These are phyloP conservation scores for Candolleomyces aberdarensis DNA, from an alignment of 768 basidiomycete species.

Conservation along the genomic window DNA sequence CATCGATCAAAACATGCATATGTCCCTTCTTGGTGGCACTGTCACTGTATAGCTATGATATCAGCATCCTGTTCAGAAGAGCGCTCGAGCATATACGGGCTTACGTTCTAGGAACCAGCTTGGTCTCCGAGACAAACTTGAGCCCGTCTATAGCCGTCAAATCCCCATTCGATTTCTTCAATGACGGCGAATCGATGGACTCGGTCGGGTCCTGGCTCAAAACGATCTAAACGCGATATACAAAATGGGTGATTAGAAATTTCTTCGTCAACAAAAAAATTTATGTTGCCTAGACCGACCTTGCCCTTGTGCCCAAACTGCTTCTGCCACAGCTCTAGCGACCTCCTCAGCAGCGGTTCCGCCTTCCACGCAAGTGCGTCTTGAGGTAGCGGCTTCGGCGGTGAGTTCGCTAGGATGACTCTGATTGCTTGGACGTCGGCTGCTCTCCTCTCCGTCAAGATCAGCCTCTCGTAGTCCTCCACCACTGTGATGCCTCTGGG, in stretches of 20 bases:
- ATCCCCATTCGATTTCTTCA: constrained; percentile 29
- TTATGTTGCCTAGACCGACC: constrained; percentile 40
- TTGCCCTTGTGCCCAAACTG: constrained; percentile 73
- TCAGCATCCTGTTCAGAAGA: not conserved
- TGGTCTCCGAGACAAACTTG: constrained; percentile 72
- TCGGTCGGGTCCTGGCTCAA: constrained; percentile 70
- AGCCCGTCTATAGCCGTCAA: constrained; percentile 44
- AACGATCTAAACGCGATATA: constrained; percentile 54
- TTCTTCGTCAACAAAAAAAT: constrained; percentile 11
- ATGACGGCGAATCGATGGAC: constrained; percentile 41
- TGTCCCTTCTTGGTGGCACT: constrained; percentile 82
- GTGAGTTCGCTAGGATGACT: constrained; percentile 62
- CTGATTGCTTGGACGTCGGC: constrained; percentile 91
- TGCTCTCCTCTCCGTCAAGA: constrained; percentile 66
- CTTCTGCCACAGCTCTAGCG: constrained; percentile 80
- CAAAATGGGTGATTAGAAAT: too few species aligned
- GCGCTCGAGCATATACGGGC: constrained; percentile 18
- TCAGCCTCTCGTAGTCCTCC: constrained; percentile 77
- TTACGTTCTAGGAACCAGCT: constrained; percentile 72
- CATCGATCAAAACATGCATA: constrained; percentile 77
- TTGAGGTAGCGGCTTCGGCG: constrained; percentile 44
- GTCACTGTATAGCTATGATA: constrained; percentile 48
- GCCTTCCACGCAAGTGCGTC: constrained; percentile 65
- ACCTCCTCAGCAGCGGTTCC: constrained; percentile 60
- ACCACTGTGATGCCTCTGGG: constrained; percentile 87